A percentile compares a stretch with the other conserved stretches of the same genome.
phyloP scores from a whole-genome alignment of 2,329 filamentous ascomycete genomes.

The Aspergillus glaucus region DNA sequence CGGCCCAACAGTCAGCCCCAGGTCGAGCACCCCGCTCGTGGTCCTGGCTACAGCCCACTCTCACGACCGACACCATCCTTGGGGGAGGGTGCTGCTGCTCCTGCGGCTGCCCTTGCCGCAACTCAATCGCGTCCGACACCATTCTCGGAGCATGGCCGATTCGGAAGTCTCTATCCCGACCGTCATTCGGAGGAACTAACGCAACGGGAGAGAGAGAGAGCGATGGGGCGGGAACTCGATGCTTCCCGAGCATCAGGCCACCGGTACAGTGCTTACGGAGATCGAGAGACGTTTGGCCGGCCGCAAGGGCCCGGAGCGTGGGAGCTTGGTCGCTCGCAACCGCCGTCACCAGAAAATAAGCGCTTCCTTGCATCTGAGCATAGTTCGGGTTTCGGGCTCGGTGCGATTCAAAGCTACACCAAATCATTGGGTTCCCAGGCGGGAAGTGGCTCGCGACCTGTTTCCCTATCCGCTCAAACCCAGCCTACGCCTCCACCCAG shows the following conservation, averaged over 20 bases:
- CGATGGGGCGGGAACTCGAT: constrained; percentile 24
- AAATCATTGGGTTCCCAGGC: constrained; percentile 37
- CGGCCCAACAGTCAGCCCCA: constrained; percentile 39
- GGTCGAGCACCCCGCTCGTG: constrained; percentile 26
- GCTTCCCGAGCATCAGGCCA: constrained; percentile 18
- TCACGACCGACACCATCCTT: constrained; percentile 21
- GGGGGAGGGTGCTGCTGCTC: constrained; percentile 12
- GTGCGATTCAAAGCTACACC: constrained; percentile 36
- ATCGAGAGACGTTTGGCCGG: constrained; percentile 23
- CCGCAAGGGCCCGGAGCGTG: constrained; percentile 25
- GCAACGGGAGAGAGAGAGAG: constrained; percentile 29
- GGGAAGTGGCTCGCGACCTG: constrained; percentile 24
- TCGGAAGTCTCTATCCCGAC: constrained; percentile 28
- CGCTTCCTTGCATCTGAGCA: constrained; percentile 28
- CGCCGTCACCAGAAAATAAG: constrained; percentile 32
- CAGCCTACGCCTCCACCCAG: constrained; percentile 29
- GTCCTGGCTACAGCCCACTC: constrained; percentile 31
- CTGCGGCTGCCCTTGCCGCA: constrained; percentile 10
- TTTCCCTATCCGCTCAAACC: constrained; percentile 26
- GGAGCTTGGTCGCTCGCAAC: constrained; percentile 33
- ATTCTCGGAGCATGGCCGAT: constrained; percentile 27
- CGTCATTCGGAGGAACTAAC: constrained; percentile 30
- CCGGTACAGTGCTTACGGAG: constrained; percentile 27
- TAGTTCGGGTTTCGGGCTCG: constrained; percentile 31
- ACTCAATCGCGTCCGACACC: constrained; percentile 20